These are phyloP conservation scores for Neurospora pannonica DNA, from an alignment of 495 filamentous ascomycete genomes.

Conservation along the genomic window DNA sequence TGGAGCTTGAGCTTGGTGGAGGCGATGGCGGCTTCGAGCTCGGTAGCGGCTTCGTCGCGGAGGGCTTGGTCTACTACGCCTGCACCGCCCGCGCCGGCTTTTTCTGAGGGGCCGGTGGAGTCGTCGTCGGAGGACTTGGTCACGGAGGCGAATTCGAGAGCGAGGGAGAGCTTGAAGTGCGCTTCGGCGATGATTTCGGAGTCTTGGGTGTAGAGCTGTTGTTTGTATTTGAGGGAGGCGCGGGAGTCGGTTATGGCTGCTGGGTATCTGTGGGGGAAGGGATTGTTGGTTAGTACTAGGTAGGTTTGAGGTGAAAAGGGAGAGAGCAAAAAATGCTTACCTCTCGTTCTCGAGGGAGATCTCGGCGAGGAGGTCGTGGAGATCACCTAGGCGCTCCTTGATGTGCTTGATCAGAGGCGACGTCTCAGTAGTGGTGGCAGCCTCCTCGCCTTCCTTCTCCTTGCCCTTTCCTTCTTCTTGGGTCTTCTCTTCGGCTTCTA, in stretches of 20 bases:
- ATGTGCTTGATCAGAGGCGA: slow-evolving; percentile 46
- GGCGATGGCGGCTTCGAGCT: slow-evolving; percentile 75
- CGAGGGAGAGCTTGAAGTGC: slow-evolving; percentile 91
- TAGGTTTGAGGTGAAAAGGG: not conserved
- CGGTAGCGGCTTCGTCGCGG: slow-evolving; percentile 62
- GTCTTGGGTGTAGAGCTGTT: slow-evolving; percentile 64
- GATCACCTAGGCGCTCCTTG: slow-evolving; percentile 80
- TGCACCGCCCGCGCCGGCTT: slow-evolving; percentile 17
- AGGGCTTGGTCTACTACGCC: slow-evolving; percentile 53
- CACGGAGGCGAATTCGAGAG: slow-evolving; percentile 86
- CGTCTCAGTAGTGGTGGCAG: slow-evolving; percentile 19
- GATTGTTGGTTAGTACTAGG: not conserved
- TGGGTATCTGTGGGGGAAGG: slow-evolving; percentile 43
- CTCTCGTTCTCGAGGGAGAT: slow-evolving; percentile 90
- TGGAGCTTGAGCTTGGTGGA: slow-evolving; percentile 67
- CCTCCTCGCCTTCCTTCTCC: slow-evolving; percentile 22
- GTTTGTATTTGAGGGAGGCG: slow-evolving; percentile 64
- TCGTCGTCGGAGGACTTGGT: slow-evolving; percentile 48
- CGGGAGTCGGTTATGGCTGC: slow-evolving; percentile 73
- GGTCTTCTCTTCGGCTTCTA: slow-evolving; percentile 17
- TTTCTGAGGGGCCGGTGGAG: slow-evolving; percentile 22
- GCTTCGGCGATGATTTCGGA: slow-evolving; percentile 83
- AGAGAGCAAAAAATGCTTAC: slow-evolving; percentile 20
- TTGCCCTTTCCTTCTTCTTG: slow-evolving; percentile 44
- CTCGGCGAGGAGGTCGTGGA: slow-evolving; percentile 83